Evolutionary conservation across 1,284 basidiomycete species (phyloP), one percentile per base, ranked within the genome.

Genomic region (Ceratobasidium sp.): DNA sequence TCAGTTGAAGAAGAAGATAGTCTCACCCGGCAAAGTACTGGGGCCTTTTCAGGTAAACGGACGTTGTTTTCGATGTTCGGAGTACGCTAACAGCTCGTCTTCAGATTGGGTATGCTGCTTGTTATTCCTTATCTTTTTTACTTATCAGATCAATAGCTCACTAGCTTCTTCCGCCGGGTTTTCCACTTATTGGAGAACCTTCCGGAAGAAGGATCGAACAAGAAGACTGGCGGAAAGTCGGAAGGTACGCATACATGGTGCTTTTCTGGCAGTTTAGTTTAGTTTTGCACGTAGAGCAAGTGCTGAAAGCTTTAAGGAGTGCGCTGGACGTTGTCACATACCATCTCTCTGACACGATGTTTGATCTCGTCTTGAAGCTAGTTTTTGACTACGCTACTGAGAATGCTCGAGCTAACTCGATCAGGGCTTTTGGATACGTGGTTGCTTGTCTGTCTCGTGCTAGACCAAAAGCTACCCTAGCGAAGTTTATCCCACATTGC

Each of bases 101-200:
- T n/a, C 41, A 53, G 45, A 45, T 26, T 58, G 43, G 64, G 64
- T 55, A 67, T 41, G 64, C 18, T 36, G 32, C 48, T 18, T 12
- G 28, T 39, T 14, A 3, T 14, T 23, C n/a, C 21, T n/a, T 43
- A 8, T 18, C 21, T 18, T 30, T 34, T 21, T 16, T 48, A 18
- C n/a, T 48, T 65, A 39, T 26, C 10, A 21, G 74, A 89, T 16
- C 21, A 93, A 95, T 98, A 97, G 97, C 90, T 97, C 3, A 87
- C 89, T 0, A 91, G 92, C 50, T 91, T 97, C 74, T 90, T 98
- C 77, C 88, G 92, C 6, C 87, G 94, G 8, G 90, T 98, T 41
- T 84, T 99, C 59, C 88, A 92, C 0, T 82, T 99, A 3, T 97
- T 93, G 78, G 93, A 96, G 81, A 94, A 97, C 78, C 84, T 99